Conservation (phyloP, 108 stramenopile species). For the Chaetoceros muelleri region DNA sequence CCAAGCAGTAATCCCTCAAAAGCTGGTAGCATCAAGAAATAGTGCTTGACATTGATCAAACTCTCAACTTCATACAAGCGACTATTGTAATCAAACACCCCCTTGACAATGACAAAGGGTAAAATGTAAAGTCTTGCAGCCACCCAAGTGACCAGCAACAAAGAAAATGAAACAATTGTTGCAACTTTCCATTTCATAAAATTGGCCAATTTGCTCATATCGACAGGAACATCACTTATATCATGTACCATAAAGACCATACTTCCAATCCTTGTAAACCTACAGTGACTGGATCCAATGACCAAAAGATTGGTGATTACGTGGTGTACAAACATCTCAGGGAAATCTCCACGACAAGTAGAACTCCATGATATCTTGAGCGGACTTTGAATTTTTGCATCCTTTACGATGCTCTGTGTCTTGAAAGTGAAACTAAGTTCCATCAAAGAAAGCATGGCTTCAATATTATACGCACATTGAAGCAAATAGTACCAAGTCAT, state of each 20-base stretch:
- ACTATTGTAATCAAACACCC: slow-evolving; percentile 20
- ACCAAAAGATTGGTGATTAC: slow-evolving; percentile 32
- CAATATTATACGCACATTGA: slow-evolving; percentile 34
- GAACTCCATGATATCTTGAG: slow-evolving; percentile 24
- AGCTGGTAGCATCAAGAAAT: slow-evolving; percentile 13
- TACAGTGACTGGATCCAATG: slow-evolving; percentile 20
- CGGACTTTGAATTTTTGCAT: slow-evolving; percentile 12
- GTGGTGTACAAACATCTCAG: slow-evolving; percentile 48
- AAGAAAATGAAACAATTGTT: slow-evolving; percentile 25
- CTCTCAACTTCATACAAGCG: slow-evolving; percentile 20
- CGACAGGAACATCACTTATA: slow-evolving; percentile 38
- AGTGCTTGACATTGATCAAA: slow-evolving; percentile 18
- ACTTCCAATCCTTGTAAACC: slow-evolving; percentile 27
- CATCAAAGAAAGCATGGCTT: slow-evolving; percentile 23
- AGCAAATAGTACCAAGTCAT: slow-evolving; percentile 45
- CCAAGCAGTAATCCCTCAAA: slow-evolving; percentile 20
- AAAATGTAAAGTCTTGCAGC: slow-evolving; percentile 26
- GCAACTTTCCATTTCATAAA: slow-evolving; percentile 45
- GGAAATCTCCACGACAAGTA: slow-evolving; percentile 34
- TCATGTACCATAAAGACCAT: slow-evolving; percentile 41
- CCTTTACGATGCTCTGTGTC: slow-evolving; percentile 20
- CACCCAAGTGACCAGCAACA: slow-evolving; percentile 34
- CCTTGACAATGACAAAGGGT: slow-evolving; percentile 29
- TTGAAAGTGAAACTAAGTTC: slow-evolving; percentile 24
- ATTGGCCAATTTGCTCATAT: slow-evolving; percentile 42